These are phyloP conservation scores for Mallotus japonicus DNA, from an alignment of 441 rosid species.

Conservation along the genomic window DNA sequence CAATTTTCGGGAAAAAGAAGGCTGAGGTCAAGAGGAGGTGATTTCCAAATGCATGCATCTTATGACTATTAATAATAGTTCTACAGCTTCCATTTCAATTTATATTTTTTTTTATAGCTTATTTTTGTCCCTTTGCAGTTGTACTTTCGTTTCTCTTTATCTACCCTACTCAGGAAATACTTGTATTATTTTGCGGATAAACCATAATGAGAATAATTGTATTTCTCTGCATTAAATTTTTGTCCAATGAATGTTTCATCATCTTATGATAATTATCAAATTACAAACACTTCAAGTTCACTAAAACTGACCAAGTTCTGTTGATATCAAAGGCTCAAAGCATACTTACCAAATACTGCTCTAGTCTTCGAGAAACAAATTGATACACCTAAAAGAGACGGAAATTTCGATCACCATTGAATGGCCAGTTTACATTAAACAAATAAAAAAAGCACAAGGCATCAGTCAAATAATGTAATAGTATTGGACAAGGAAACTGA, in stretches of 20 bases:
- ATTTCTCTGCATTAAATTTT: not conserved
- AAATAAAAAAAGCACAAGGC: constrained; percentile 2
- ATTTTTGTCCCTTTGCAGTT: not conserved
- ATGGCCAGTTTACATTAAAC: constrained; percentile 1
- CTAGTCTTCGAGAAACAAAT: constrained; percentile 88
- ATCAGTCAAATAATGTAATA: not conserved
- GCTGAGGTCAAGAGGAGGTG: not conserved
- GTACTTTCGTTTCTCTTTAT: not conserved
- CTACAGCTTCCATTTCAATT: not conserved
- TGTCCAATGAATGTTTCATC: not conserved
- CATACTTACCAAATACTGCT: constrained; percentile 81
- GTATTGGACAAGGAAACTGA: not conserved
- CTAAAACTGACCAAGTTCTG: not conserved
- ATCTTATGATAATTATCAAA: not conserved
- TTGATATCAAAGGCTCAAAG: not conserved
- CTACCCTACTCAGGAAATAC: not conserved
- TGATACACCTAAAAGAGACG: constrained; percentile 52
- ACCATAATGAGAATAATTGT: not conserved
- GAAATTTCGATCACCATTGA: constrained; percentile 9
- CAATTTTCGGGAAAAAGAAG: not conserved
- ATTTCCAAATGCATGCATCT: not conserved
- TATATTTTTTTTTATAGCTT: not conserved
- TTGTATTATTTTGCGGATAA: not conserved
- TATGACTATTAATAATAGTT: not conserved
- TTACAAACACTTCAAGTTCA: not conserved